These are phyloP conservation scores for Panicum miliaceum DNA, from an alignment of 176 grass and related monocot species.

Conservation along the genomic window DNA sequence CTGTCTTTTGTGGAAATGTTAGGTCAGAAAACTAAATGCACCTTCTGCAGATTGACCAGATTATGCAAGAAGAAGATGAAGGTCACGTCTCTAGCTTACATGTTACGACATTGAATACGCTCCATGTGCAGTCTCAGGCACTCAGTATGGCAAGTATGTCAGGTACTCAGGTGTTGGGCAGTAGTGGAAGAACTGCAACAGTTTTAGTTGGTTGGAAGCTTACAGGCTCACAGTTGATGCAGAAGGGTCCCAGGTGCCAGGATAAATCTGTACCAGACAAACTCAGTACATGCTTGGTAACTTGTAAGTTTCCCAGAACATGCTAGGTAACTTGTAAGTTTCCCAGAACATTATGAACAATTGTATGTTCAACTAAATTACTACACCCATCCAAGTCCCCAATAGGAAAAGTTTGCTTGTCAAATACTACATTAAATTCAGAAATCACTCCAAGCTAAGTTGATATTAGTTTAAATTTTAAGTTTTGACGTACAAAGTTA, in stretches of 20 bases:
- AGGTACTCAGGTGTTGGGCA: conserved; percentile 48
- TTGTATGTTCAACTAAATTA: background rate
- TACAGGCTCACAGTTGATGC: conserved; percentile 35
- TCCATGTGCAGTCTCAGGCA: conserved; percentile 47
- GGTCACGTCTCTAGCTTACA: conserved; percentile 46
- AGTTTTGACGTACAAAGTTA: background rate
- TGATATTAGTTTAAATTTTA: conserved; percentile 7
- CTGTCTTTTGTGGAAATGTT: conserved; percentile 27
- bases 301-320: conserved; percentile 2
- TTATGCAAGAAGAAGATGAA: conserved; percentile 44
- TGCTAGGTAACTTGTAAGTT: conserved; percentile 16
- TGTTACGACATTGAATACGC: conserved; percentile 52
- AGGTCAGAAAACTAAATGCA: conserved; percentile 48
- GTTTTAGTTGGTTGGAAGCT: conserved; percentile 46
- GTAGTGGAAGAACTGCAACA: conserved; percentile 34
- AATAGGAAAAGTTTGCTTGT: background rate
- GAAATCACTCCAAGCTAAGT: conserved; percentile 5
- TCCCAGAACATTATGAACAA: conserved; percentile 20
- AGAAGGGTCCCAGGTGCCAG: conserved; percentile 29
- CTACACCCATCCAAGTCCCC: background rate
- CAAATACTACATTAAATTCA: background rate
- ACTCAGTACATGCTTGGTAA: conserved; percentile 41
- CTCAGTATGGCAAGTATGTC: conserved; percentile 36
- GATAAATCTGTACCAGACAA: conserved; percentile 30
- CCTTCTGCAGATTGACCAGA: conserved; percentile 23